These are phyloP conservation scores for Leccinum uliginosum DNA, from an alignment of 768 basidiomycete genomes.

Conservation along the genomic window DNA sequence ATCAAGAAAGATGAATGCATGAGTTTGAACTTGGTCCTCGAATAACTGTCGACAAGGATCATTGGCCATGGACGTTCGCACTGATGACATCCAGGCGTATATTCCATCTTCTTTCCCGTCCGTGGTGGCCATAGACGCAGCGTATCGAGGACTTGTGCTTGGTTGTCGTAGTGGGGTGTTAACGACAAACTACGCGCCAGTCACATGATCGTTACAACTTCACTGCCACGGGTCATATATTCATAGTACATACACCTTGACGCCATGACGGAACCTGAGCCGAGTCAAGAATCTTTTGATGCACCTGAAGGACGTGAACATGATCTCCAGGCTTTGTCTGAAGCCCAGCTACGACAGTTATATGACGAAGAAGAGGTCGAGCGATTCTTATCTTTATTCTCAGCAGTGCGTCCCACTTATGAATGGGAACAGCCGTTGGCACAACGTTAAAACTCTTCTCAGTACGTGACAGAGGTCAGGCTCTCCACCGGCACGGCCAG, in stretches of 20 bases:
- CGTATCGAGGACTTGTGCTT: not conserved
- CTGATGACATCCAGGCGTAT: constrained; percentile 61
- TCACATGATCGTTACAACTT: constrained; percentile 23
- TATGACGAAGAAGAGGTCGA: constrained; percentile 65
- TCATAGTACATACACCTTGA: too few species aligned
- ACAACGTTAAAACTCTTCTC: not conserved
- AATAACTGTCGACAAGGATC: constrained; percentile 70
- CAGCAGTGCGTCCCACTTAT: constrained; percentile 40
- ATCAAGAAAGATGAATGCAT: constrained; percentile 77
- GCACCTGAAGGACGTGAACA: not conserved
- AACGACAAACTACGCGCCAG: constrained; percentile 23
- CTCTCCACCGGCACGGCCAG: constrained; percentile 28
- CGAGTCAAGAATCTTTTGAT: not conserved
- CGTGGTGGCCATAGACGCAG: constrained; percentile 8
- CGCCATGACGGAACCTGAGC: constrained; percentile 11
- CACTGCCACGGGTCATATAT: constrained; percentile 1
- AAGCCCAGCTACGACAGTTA: constrained; percentile 50
- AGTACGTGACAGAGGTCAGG: constrained; percentile 62
- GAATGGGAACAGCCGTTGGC: not conserved
- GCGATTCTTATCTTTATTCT: constrained; percentile 57
- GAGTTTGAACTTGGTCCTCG: constrained; percentile 66
- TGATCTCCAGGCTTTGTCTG: constrained; percentile 36
- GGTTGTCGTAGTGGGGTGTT: constrained; percentile 1
- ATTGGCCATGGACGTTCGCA: constrained; percentile 63
- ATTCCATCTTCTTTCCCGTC: constrained; percentile 39